These are phyloP conservation scores for Trametopsis cervina DNA, from an alignment of 768 basidiomycete genomes.

Conservation along the genomic window DNA sequence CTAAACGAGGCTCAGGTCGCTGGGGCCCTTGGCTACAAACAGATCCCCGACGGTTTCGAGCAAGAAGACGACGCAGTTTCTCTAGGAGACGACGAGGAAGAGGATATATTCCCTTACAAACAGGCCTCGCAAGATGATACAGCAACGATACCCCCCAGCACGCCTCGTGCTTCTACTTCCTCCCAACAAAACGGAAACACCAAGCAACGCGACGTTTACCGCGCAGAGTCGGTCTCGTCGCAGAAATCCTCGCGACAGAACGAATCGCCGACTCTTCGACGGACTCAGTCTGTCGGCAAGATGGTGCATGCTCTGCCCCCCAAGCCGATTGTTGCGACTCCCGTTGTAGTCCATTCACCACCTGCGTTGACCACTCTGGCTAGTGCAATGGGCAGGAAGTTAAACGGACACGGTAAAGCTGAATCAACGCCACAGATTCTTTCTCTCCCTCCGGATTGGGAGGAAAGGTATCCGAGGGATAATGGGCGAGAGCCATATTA, in stretches of 20 bases:
- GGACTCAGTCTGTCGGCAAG: slow-evolving; percentile 29
- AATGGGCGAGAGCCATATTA: slow-evolving; percentile 43
- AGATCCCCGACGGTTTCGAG: slow-evolving; percentile 22
- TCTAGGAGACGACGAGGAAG: slow-evolving; percentile 61
- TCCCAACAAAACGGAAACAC: slow-evolving; percentile 1
- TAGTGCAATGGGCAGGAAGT: slow-evolving; percentile 51
- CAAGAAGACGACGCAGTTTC: slow-evolving; percentile 61
- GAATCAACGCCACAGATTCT: slow-evolving; percentile 21
- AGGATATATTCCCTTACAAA: slow-evolving; percentile 45
- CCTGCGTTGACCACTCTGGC: slow-evolving; percentile 55
- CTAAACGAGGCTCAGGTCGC: slow-evolving; percentile 12
- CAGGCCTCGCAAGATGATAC: slow-evolving; percentile 25
- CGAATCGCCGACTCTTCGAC: slow-evolving; percentile 21
- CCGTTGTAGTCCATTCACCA: slow-evolving; percentile 40
- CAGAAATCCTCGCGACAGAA: slow-evolving; percentile 15
- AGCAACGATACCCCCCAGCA: slow-evolving; percentile 14
- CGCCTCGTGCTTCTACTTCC: background rate
- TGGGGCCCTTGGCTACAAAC: slow-evolving; percentile 1
- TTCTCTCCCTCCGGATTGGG: slow-evolving; percentile 53
- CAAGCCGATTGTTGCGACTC: slow-evolving; percentile 48
- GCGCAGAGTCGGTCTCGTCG: slow-evolving; percentile 16
- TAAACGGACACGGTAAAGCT: slow-evolving; percentile 23
- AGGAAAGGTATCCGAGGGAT: slow-evolving; percentile 44
- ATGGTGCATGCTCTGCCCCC: slow-evolving; percentile 64
- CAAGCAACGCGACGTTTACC: slow-evolving; percentile 18